These are phyloP conservation scores for Russula ochroleuca DNA, from an alignment of 768 basidiomycete genomes.

Conservation along the genomic window DNA sequence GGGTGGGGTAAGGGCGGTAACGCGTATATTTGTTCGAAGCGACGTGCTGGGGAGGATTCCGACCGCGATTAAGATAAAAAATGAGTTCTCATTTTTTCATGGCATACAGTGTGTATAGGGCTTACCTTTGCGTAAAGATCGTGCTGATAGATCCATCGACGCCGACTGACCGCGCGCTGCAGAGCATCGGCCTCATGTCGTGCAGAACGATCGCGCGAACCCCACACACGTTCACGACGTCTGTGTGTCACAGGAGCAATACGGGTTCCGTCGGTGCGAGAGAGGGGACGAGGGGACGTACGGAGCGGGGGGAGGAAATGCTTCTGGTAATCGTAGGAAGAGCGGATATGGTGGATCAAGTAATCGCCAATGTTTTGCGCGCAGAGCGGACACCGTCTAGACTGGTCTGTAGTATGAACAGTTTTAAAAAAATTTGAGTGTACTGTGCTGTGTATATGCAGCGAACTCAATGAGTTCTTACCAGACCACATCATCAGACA, in stretches of 20 bases:
- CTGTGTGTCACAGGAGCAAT: slow-evolving; percentile 26
- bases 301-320: slow-evolving; percentile 67
- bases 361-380: slow-evolving; percentile 63
- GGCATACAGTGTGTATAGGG: background rate
- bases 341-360: slow-evolving; percentile 75
- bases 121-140: slow-evolving; percentile 78
- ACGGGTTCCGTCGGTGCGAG: slow-evolving; percentile 20
- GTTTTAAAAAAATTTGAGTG: background rate
- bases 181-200: slow-evolving; percentile 63
- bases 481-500: slow-evolving; percentile 86
- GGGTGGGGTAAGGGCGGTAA: slow-evolving; percentile 87
- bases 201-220: slow-evolving; percentile 46
- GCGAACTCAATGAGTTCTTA: slow-evolving; percentile 35
- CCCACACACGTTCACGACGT: slow-evolving; percentile 51
- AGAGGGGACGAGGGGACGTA: slow-evolving; percentile 41
- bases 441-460: background rate
- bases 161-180: slow-evolving; percentile 64
- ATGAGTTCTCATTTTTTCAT: background rate
- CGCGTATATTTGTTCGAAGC: slow-evolving; percentile 83
- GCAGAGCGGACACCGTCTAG: slow-evolving; percentile 74
- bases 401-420: slow-evolving; percentile 51
- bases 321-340: slow-evolving; percentile 77
- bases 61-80: too few relatives aligned
- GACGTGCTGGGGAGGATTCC: slow-evolving; percentile 58
- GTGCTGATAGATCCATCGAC: slow-evolving; percentile 79